Percentiles rank a stretch among this genome's conserved stretches.
These are phyloP conservation scores for Moricandia moricandioides DNA, from an alignment of 345 rosid species.

Conservation along the genomic window DNA sequence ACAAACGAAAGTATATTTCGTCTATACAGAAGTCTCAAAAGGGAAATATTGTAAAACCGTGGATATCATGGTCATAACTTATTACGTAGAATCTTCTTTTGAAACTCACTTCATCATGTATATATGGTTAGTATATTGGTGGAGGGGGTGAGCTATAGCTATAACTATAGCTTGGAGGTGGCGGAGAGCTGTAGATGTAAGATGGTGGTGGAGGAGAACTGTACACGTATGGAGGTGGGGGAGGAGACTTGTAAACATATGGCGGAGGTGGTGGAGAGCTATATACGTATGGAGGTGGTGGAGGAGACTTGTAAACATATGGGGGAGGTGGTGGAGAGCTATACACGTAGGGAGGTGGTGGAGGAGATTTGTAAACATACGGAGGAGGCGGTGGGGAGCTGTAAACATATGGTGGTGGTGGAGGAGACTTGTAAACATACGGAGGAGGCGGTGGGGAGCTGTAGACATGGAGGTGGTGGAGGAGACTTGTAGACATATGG, in stretches of 20 bases:
- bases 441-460: background rate
- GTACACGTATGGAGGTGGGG: background rate
- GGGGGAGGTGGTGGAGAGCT: constrained; percentile 1
- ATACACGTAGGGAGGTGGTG: background rate
- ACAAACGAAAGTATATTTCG: background rate
- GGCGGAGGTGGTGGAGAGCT: background rate
- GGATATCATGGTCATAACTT: background rate
- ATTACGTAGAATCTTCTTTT: background rate
- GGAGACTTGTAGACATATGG: background rate
- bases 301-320: constrained; percentile 1
- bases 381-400: background rate
- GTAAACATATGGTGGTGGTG: constrained; percentile 5
- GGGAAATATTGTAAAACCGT: background rate
- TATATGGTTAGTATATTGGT: constrained; percentile 23
- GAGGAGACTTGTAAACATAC: background rate
- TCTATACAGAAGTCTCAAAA: background rate
- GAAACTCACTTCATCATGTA: constrained; percentile 3
- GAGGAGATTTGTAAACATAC: background rate
- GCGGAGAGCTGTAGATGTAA: background rate
- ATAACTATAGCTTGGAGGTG: constrained; percentile 16
- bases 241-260: constrained; percentile 5
- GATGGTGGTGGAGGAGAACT: background rate
- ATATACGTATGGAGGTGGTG: background rate
- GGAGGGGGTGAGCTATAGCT: constrained; percentile 30
- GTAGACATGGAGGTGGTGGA: background rate